phyloP scores from a whole-genome alignment of 1,139 yeast species.

The Candida neerlandica region DNA sequence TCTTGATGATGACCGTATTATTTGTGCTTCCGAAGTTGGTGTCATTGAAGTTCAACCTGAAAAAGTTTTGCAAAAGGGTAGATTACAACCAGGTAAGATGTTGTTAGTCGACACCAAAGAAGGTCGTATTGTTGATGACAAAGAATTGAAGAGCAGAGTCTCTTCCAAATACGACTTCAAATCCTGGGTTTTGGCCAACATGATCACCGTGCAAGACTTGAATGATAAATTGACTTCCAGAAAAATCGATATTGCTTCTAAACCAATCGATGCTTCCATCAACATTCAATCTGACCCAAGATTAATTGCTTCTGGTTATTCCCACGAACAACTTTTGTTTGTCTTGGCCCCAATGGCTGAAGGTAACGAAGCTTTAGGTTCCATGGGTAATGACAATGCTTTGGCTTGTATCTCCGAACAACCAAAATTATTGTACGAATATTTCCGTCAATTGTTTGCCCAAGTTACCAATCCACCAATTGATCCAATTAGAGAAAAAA shows the following conservation, averaged over 20 bases:
- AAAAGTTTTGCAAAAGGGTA: conserved; percentile 83
- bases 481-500: conserved; percentile 95
- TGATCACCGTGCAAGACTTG: conserved; percentile 81
- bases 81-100: conserved; percentile 96
- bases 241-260: conserved; percentile 36
- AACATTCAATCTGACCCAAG: conserved; percentile 81
- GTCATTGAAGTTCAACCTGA: conserved; percentile 88
- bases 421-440: conserved; percentile 88
- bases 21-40: conserved; percentile 98
- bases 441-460: conserved; percentile 94
- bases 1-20: conserved; percentile 92
- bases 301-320: conserved; percentile 85
- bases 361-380: conserved; percentile 93
- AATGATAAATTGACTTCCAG: conserved; percentile 57
- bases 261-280: conserved; percentile 22
- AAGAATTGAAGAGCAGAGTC: conserved; percentile 78
- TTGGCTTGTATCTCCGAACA: conserved; percentile 93
- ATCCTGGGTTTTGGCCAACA: conserved; percentile 87
- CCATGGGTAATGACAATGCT: conserved; percentile 99
- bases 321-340: conserved; percentile 84
- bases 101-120: conserved; percentile 89
- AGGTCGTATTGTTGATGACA: conserved; percentile 92
- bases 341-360: conserved; percentile 94
- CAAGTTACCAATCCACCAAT: conserved; percentile 99
- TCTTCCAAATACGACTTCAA: conserved; percentile 90